Evolutionary conservation across 1,284 basidiomycete genomes (phyloP), one percentile per base, ranked within the genome.

Genomic region (Microstroma glucosiphilum): DNA sequence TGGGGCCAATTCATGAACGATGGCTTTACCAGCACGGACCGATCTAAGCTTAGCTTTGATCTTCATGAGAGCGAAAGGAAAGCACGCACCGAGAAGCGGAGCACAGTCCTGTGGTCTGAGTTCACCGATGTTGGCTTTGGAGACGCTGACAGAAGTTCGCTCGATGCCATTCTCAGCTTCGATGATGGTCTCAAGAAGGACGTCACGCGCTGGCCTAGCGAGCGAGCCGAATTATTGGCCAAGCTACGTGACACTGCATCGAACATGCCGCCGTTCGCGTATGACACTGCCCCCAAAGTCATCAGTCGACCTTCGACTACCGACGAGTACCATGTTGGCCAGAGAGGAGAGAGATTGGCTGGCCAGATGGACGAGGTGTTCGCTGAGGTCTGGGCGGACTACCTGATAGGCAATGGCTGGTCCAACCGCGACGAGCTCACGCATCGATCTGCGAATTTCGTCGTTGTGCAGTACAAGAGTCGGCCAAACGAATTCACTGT

Each of bases 341-440:
- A 66, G 11, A 56, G 26, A 42, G 1, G 43, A 23, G 61, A 64
- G 26, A 60, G 23, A n/a, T 62, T 70, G 17, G 65, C 73, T 56
- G 70, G 67, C 30, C 59, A 66, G 6, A 68, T 79, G 59, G 77
- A 79, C 63, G 73, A 76, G 43, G 59, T 64, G 1, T 79, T 79
- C 54, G 68, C 75, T 30, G 75, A 79, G 56, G 73, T 76, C 1
- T 78, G 69, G 69, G 76, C 75, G 1, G 77, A 79, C 60, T 75
- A 70, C 40, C 62, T 78, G 2, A 42, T 79, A 6, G 77, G 76
- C 4, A 72, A 60, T 48, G 77, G 77, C 13, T 79, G 77, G 77
- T 74, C 72, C 65, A 76, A 77, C 51, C 69, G 76, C 41, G 76
- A 79, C 57, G 77, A 79, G 61, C 67, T 71, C 13, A 76, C 76